Evolutionary conservation across 1,139 yeast species (phyloP).

Genomic region (Zygosaccharomyces pseudobailii): DNA sequence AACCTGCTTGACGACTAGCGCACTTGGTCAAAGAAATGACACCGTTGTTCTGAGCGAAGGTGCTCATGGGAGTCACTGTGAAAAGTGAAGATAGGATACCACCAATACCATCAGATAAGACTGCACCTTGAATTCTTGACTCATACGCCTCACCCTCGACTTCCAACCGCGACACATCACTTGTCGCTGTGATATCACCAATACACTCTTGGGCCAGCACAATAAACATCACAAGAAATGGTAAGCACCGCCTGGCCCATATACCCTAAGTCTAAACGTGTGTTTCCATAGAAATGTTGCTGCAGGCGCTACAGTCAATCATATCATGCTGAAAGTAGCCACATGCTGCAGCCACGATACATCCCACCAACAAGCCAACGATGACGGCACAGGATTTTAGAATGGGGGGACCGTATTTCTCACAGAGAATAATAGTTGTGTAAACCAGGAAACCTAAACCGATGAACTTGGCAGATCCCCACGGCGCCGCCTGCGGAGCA

Average conservation of each 20-base stretch:
- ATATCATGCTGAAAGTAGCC: slow-evolving; percentile 62
- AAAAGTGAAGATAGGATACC: slow-evolving; percentile 69
- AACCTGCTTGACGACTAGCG: slow-evolving; percentile 80
- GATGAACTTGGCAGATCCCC: slow-evolving; percentile 83
- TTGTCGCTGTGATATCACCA: slow-evolving; percentile 90
- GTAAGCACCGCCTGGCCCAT: slow-evolving; percentile 83
- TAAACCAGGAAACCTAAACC: slow-evolving; percentile 85
- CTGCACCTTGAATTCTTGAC: slow-evolving; percentile 86
- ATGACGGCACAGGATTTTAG: slow-evolving; percentile 92
- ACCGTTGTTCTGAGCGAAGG: slow-evolving; percentile 93
- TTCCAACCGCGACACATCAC: slow-evolving; percentile 79
- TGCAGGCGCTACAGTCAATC: slow-evolving; percentile 70
- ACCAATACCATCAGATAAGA: slow-evolving; percentile 69
- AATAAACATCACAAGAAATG: slow-evolving; percentile 74
- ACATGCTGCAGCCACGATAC: slow-evolving; percentile 87
- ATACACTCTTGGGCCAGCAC: slow-evolving; percentile 86
- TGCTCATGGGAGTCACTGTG: slow-evolving; percentile 78
- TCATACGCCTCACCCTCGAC: slow-evolving; percentile 79
- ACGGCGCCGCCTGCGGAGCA: slow-evolving; percentile 54
- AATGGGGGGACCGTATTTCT: slow-evolving; percentile 89
- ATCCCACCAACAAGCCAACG: slow-evolving; percentile 75
- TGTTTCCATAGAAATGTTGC: slow-evolving; percentile 84
- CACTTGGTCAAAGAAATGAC: slow-evolving; percentile 87
- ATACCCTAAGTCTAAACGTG: slow-evolving; percentile 67
- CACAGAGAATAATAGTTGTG: slow-evolving; percentile 65